phyloP scores from a whole-genome alignment of 2,329 filamentous ascomycete species.

The Xylariaceae sp. region DNA sequence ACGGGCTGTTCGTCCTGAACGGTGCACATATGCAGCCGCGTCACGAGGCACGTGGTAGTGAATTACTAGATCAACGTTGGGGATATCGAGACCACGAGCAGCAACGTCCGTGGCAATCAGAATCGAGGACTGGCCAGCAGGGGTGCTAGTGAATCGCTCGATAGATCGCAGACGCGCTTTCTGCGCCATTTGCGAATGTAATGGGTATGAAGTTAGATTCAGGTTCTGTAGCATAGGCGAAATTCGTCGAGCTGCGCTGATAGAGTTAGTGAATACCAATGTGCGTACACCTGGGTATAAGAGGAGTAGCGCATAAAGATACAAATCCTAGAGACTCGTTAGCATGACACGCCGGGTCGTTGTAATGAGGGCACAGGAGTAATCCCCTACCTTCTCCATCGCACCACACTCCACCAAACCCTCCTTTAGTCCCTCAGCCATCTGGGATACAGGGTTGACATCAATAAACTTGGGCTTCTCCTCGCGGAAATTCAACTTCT shows the following conservation, averaged over 20 bases:
- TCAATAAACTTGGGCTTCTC: conserved; percentile 86
- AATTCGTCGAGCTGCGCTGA: conserved; percentile 82
- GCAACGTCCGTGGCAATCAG: conserved; percentile 92
- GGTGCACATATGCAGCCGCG: conserved; percentile 91
- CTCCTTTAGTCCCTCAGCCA: conserved; percentile 81
- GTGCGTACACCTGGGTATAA: conserved; percentile 76
- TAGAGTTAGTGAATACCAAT: conserved; percentile 92
- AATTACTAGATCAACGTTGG: conserved; percentile 79
- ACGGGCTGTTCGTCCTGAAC: conserved; percentile 89
- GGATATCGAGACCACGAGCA: conserved; percentile 88
- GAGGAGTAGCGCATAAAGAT: conserved; percentile 81
- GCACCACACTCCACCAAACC: conserved; percentile 87
- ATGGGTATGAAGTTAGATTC: conserved; percentile 65
- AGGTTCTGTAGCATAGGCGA: conserved; percentile 80
- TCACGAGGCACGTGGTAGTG: conserved; percentile 93
- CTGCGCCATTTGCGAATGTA: conserved; percentile 94
- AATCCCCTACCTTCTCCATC: conserved; percentile 70
- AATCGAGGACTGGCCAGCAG: conserved; percentile 53
- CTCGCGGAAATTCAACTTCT: conserved; percentile 82
- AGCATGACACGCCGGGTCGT: conserved; percentile 1
- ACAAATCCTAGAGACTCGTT: conserved; percentile 63
- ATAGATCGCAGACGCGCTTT: conserved; percentile 91
- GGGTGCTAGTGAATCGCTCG: conserved; percentile 73
- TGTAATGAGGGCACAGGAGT: not conserved
- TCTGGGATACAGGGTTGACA: conserved; percentile 80